phyloP scores from a whole-genome alignment of 1,284 basidiomycete genomes.

The Cryptococcus neoformans region DNA sequence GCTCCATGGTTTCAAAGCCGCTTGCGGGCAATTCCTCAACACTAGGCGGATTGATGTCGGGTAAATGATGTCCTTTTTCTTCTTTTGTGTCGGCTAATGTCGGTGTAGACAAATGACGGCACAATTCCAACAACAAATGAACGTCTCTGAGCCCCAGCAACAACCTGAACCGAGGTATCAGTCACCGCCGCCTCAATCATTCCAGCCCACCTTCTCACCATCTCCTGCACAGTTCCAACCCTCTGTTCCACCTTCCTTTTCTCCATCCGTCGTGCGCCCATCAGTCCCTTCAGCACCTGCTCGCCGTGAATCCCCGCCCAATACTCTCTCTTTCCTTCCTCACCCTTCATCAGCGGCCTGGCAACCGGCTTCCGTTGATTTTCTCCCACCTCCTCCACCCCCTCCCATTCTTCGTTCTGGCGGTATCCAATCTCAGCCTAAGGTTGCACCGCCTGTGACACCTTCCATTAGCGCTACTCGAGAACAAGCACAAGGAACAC shows the following conservation, averaged over 20 bases:
- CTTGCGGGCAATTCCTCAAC: constrained; percentile 69
- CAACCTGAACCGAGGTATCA: constrained; percentile 1
- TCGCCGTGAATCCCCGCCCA: constrained; percentile 13
- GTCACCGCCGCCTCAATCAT: constrained; percentile 6
- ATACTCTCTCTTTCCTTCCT: constrained; percentile 15
- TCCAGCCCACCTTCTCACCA: not conserved
- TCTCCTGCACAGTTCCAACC: constrained; percentile 9
- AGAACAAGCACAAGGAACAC: constrained; percentile 20
- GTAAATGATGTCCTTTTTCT: constrained; percentile 20
- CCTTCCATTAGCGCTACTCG: not conserved
- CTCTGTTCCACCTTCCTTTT: constrained; percentile 7
- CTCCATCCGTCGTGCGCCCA: not conserved
- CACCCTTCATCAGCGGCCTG: constrained; percentile 40
- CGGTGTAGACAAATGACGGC: constrained; percentile 16
- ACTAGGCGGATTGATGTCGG: constrained; percentile 60
- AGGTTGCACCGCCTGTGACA: constrained; percentile 11
- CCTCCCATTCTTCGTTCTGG: constrained; percentile 40
- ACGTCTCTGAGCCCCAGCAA: constrained; percentile 10
- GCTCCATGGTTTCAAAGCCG: constrained; percentile 67
- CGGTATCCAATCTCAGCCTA: constrained; percentile 29
- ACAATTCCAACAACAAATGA: constrained; percentile 10
- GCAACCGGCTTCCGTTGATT: constrained; percentile 33
- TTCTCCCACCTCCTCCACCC: constrained; percentile 48
- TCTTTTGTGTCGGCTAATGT: not conserved
- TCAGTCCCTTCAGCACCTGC: not conserved